These are phyloP conservation scores for Penicillium daleae DNA, from an alignment of 495 filamentous ascomycete species.

Conservation along the genomic window DNA sequence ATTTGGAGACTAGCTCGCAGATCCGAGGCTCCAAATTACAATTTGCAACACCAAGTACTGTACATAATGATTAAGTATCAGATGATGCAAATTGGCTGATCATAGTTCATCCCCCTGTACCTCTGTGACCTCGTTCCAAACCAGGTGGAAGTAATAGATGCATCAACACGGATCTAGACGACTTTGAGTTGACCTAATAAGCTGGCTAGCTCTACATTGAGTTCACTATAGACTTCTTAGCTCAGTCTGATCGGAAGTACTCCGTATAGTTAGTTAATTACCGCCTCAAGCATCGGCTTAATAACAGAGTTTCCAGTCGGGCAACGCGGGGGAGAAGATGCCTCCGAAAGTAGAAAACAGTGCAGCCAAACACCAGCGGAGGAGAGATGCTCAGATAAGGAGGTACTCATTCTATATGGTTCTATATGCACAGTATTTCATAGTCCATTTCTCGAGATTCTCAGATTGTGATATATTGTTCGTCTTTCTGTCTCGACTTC, in stretches of 20 bases:
- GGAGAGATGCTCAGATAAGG: neutral
- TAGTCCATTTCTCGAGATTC: too few species aligned
- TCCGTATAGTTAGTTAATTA: too few species aligned
- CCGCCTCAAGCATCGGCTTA: conserved; percentile 2
- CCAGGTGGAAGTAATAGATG: neutral
- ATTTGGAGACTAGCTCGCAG: neutral
- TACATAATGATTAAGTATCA: neutral
- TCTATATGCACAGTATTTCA: too few species aligned
- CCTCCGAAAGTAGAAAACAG: too few species aligned
- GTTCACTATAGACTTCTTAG: neutral
- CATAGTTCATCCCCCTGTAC: neutral
- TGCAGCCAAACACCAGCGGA: neutral
- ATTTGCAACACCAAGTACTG: too few species aligned
- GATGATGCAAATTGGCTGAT: neutral
- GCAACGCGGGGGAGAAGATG: neutral
- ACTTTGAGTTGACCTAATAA: neutral
- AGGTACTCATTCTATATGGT: too few species aligned
- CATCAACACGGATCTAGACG: neutral
- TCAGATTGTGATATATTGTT: neutral
- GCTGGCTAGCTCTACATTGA: neutral
- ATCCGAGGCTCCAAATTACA: neutral
- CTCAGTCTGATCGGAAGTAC: too few species aligned
- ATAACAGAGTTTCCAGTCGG: conserved; percentile 1
- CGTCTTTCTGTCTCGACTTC: neutral
- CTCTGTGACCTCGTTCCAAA: neutral